Evolutionary conservation across 345 rosid species (phyloP).

Genomic region (Erodium maritimum): DNA sequence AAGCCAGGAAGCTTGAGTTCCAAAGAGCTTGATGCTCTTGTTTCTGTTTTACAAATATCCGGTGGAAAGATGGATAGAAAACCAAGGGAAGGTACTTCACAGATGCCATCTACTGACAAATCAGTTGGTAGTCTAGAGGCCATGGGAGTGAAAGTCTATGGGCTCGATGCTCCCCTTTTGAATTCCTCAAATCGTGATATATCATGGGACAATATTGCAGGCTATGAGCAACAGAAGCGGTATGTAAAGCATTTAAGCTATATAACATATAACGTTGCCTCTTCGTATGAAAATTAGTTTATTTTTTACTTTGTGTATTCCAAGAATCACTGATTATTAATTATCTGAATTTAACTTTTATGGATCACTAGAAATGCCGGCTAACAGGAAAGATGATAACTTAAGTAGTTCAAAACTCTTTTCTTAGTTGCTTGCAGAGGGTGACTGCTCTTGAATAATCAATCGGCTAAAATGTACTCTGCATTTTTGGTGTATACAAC

Average conservation of each 20-base stretch:
- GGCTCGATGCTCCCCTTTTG: conserved; percentile 39
- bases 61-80: conserved; percentile 33
- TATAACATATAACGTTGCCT: neutral
- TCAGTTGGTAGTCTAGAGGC: conserved; percentile 49
- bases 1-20: conserved; percentile 66
- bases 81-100: conserved; percentile 27
- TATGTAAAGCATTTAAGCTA: conserved; percentile 9
- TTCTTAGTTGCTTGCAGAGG: no score
- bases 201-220: conserved; percentile 88
- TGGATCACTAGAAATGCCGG: no score
- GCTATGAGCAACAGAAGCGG: conserved; percentile 81
- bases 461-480: no score
- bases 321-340: neutral
- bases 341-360: no score
- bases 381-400: no score
- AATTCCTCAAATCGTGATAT: conserved; percentile 35
- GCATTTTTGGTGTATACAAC: no score
- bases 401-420: no score
- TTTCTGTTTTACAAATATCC: conserved; percentile 58
- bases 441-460: no score
- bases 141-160: conserved; percentile 81
- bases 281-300: neutral
- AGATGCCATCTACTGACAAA: conserved; percentile 34
- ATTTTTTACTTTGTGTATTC: neutral
- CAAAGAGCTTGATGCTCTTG: conserved; percentile 78